phyloP scores from a whole-genome alignment of 805 yeast species.

The Barnettozyma siamensis region DNA sequence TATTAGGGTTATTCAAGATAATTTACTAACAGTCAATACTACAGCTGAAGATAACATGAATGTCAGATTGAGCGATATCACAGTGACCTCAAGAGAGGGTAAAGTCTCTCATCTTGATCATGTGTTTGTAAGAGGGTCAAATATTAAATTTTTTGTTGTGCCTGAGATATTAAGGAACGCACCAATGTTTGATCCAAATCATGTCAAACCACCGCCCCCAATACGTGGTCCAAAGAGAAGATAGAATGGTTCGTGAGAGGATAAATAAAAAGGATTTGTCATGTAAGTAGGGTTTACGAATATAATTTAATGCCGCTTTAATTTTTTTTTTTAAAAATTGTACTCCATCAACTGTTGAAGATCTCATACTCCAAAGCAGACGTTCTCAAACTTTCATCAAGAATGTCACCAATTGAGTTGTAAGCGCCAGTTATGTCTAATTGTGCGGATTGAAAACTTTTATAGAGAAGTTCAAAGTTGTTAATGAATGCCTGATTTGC shows the following conservation, averaged over 20 bases:
- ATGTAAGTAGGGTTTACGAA: background rate
- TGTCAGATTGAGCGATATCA: conserved; percentile 75
- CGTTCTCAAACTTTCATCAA: conserved; percentile 15
- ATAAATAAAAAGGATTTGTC: too few relatives aligned
- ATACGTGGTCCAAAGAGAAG: conserved; percentile 52
- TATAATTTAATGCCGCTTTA: background rate
- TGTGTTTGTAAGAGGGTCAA: conserved; percentile 89
- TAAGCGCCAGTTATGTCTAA: conserved; percentile 10
- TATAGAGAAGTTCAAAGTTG: conserved; percentile 21
- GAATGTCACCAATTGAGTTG: conserved; percentile 11
- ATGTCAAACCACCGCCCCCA: conserved; percentile 65
- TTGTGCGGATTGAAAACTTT: conserved; percentile 8
- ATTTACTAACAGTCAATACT: too few relatives aligned
- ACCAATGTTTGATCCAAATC: conserved; percentile 69
- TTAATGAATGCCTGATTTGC: conserved; percentile 8
- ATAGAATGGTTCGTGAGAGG: conserved; percentile 3
- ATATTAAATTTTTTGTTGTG: conserved; percentile 72
- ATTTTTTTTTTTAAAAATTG: background rate
- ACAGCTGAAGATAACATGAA: conserved; percentile 85
- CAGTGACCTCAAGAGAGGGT: conserved; percentile 74
- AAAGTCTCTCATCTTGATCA: conserved; percentile 69
- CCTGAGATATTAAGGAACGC: conserved; percentile 89
- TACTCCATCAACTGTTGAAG: conserved; percentile 12
- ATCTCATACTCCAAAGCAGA: conserved; percentile 21
- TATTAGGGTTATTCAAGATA: too few relatives aligned